phyloP scores from a whole-genome alignment of 768 basidiomycete species.

The Termitomyces titanicus region DNA sequence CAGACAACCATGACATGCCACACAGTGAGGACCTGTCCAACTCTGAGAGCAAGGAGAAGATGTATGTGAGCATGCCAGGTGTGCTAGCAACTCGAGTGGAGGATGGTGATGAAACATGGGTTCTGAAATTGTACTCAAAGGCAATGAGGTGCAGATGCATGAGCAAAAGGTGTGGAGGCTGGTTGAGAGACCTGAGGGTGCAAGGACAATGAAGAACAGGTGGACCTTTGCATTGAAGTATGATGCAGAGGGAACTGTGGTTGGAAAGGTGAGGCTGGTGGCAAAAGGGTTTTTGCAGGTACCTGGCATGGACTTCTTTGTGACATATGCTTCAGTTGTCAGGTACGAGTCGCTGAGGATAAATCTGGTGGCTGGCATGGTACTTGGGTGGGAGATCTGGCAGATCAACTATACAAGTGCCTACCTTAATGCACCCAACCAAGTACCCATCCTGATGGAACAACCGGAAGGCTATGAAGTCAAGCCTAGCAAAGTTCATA shows the following conservation, averaged over 20 bases:
- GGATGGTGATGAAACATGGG: too few species aligned
- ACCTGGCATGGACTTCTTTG: conserved; percentile 26
- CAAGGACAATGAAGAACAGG: background rate
- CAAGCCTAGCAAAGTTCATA: too few species aligned
- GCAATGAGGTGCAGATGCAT: background rate
- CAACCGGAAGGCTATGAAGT: too few species aligned
- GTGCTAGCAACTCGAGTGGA: too few species aligned
- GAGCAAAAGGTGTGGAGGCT: conserved; percentile 7
- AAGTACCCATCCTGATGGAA: too few species aligned
- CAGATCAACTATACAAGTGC: too few species aligned
- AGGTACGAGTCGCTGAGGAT: conserved; percentile 1
- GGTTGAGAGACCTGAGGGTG: background rate
- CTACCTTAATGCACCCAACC: too few species aligned
- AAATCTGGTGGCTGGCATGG: background rate
- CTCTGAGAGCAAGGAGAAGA: too few species aligned
- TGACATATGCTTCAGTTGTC: conserved; percentile 9
- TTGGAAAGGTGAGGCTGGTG: background rate
- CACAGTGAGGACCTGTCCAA: too few species aligned
- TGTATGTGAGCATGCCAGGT: too few species aligned
- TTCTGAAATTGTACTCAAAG: background rate
- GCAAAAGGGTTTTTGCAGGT: conserved; percentile 7
- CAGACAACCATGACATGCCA: too few species aligned
- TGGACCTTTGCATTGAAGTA: background rate
- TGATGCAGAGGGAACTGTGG: background rate
- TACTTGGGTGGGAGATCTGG: too few species aligned